phyloP scores from a whole-genome alignment of 257 asterid species.

The Petunia axillaris region DNA sequence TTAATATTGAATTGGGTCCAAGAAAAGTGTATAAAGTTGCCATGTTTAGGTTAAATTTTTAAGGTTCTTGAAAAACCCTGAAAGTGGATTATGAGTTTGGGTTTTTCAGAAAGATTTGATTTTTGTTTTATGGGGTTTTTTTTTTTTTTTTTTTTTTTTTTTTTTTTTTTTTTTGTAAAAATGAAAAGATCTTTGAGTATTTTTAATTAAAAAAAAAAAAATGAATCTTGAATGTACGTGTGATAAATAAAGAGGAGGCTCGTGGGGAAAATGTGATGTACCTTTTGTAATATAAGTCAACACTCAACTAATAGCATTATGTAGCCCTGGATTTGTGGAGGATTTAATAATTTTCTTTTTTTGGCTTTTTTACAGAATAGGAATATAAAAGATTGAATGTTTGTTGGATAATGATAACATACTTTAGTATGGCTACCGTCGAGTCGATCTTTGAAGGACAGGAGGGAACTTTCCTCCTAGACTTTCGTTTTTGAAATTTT shows the following conservation, averaged over 20 bases:
- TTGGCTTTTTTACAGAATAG: too few relatives aligned
- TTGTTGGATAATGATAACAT: neutral
- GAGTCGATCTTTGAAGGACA: too few relatives aligned
- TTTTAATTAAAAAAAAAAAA: neutral
- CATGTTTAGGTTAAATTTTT: constrained; percentile 44
- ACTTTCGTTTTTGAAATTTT: too few relatives aligned
- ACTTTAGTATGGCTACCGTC: too few relatives aligned
- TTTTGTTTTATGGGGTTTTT: neutral
- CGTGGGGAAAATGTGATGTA: neutral
- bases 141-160: too few relatives aligned
- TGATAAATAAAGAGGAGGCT: neutral
- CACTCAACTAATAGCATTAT: neutral
- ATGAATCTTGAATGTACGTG: neutral
- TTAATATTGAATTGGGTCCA: constrained; percentile 50
- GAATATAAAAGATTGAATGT: neutral
- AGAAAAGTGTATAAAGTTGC: constrained; percentile 49
- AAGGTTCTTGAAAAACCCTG: constrained; percentile 17
- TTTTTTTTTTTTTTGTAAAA: neutral
- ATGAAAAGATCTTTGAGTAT: neutral
- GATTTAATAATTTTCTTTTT: too few relatives aligned
- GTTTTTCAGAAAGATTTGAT: neutral
- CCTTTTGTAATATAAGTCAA: neutral
- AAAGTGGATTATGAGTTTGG: neutral
- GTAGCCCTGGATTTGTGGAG: neutral
- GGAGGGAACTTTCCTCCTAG: too few relatives aligned